A percentile compares a stretch with the other conserved stretches of the same genome.
Conservation (phyloP, 495 filamentous ascomycete species). For the Evernia prunastri region DNA sequence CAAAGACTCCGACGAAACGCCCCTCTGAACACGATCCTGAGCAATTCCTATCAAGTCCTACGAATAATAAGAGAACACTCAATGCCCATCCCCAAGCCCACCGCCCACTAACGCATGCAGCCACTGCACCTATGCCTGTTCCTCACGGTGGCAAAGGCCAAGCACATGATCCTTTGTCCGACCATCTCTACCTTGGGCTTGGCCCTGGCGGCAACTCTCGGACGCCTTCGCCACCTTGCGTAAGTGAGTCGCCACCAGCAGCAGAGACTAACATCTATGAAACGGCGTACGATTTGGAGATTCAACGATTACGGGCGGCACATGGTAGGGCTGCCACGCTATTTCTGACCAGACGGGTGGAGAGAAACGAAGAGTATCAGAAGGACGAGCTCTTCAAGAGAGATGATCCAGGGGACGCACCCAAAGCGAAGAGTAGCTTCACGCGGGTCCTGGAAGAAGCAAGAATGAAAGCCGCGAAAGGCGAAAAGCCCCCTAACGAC, state of each 20-base stretch:
- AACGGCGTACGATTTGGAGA: conserved; percentile 73
- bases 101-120: conserved; percentile 21
- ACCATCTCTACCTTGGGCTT: conserved; percentile 65
- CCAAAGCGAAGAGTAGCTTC: conserved; percentile 21
- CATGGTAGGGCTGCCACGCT: conserved; percentile 38
- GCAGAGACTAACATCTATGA: conserved; percentile 84
- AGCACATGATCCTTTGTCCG: conserved; percentile 56
- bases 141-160: conserved; percentile 50
- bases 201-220: conserved; percentile 44
- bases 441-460: conserved; percentile 28
- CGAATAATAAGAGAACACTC: conserved; percentile 19
- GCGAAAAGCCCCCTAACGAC: conserved; percentile 9
- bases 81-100: conserved; percentile 24
- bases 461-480: conserved; percentile 25
- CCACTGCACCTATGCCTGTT: conserved; percentile 16
- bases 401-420: not conserved
- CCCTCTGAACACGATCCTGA: conserved; percentile 19
- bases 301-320: conserved; percentile 58
- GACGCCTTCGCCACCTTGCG: conserved; percentile 37
- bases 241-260: conserved; percentile 71
- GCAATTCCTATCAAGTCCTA: conserved; percentile 7
- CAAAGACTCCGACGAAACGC: conserved; percentile 21
- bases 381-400: conserved; percentile 30
- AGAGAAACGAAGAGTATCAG: conserved; percentile 37
- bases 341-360: conserved; percentile 56